A percentile compares a stretch with the other conserved stretches of the same genome.
These are phyloP conservation scores for Amaranthus hypochondriacus DNA, from an alignment of 148 eudicot genomes.

Conservation along the genomic window DNA sequence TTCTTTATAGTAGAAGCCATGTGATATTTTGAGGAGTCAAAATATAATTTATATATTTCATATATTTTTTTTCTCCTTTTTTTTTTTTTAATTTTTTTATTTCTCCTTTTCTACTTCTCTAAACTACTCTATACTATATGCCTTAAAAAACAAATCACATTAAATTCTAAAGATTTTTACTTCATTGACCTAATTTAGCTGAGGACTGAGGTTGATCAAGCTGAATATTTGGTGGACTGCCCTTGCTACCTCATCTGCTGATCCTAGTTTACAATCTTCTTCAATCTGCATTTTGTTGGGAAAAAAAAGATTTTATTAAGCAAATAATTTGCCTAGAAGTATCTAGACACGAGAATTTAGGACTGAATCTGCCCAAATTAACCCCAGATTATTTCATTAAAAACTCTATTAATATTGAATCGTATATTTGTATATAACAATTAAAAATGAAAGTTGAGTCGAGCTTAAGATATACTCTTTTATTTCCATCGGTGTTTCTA, in stretches of 20 bases:
- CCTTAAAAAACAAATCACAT: background rate
- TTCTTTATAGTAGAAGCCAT: conserved; percentile 1
- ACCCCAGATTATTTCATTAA: too few species aligned
- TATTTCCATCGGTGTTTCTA: too few species aligned
- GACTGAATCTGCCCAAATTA: too few species aligned
- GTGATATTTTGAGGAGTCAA: background rate
- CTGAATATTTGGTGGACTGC: conserved; percentile 50
- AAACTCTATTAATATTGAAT: too few species aligned
- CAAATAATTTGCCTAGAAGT: background rate
- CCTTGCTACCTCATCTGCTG: conserved; percentile 43
- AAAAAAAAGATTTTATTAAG: background rate
- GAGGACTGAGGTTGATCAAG: conserved; percentile 28
- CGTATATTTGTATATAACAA: too few species aligned
- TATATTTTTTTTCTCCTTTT: background rate
- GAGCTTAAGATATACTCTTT: too few species aligned
- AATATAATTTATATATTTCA: background rate
- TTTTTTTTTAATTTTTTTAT: too few species aligned
- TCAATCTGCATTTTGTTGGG: conserved; percentile 35
- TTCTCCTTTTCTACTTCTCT: conserved; percentile 8
- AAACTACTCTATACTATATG: conserved; percentile 2
- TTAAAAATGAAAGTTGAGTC: too few species aligned
- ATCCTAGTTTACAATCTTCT: conserved; percentile 43
- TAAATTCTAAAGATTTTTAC: background rate
- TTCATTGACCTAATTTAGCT: conserved; percentile 9
- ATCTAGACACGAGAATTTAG: too few species aligned